Conservation (phyloP, 2,329 filamentous ascomycete species). For the Fusarium sp. region DNA sequence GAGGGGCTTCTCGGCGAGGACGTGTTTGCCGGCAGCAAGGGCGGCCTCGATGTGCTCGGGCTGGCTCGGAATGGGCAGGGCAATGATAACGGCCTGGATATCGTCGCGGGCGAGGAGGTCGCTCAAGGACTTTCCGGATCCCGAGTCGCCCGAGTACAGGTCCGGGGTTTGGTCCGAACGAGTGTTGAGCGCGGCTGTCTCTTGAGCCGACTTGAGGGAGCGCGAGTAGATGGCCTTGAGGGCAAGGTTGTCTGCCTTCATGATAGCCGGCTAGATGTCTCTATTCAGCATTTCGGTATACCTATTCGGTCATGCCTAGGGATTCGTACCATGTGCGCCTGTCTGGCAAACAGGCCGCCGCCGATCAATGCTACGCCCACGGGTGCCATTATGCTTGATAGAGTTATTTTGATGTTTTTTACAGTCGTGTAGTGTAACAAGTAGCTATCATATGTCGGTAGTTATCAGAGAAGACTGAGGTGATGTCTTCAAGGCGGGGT, state of each 20-base stretch:
- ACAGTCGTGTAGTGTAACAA: constrained; percentile 10
- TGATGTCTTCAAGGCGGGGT: constrained; percentile 25
- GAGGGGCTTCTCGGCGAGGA: constrained; percentile 79
- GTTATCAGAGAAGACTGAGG: constrained; percentile 23
- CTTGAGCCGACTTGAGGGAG: constrained; percentile 69
- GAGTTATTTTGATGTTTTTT: constrained; percentile 13
- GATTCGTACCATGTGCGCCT: constrained; percentile 67
- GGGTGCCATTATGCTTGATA: constrained; percentile 51
- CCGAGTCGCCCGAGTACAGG: constrained; percentile 71
- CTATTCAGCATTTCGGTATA: constrained; percentile 25
- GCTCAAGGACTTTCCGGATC: constrained; percentile 61
- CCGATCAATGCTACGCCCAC: constrained; percentile 73
- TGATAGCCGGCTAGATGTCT: constrained; percentile 68
- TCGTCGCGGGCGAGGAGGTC: constrained; percentile 69
- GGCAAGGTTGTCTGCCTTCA: constrained; percentile 63
- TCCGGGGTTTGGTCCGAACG: constrained; percentile 54
- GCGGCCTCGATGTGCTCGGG: constrained; percentile 71
- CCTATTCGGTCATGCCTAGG: constrained; percentile 1
- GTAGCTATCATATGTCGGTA: constrained; percentile 22
- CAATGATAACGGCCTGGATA: constrained; percentile 69
- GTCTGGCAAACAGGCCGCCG: constrained; percentile 73
- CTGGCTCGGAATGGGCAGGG: constrained; percentile 75
- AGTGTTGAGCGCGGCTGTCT: constrained; percentile 58
- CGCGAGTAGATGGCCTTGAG: constrained; percentile 79
- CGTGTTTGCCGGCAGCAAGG: constrained; percentile 77